phyloP scores from a whole-genome alignment of 2,329 filamentous ascomycete species.

The Cladosporium austrohemisphaericum region DNA sequence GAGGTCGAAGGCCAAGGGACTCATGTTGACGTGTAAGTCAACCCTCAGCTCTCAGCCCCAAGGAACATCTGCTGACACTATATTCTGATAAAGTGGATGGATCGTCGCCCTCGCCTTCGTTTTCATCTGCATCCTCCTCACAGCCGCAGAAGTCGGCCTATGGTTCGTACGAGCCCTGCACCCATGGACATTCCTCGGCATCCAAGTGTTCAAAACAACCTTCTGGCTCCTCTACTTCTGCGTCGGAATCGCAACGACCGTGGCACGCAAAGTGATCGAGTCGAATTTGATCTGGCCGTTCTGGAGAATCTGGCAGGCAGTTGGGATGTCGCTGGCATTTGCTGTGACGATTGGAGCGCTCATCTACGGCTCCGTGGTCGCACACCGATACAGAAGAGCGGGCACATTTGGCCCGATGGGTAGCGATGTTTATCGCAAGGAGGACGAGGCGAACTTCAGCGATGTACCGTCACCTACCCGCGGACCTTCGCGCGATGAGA shows the following conservation, averaged over 20 bases:
- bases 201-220: slow-evolving; percentile 21
- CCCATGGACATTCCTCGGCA: slow-evolving; percentile 20
- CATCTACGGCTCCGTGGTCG: slow-evolving; percentile 1
- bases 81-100: slow-evolving; percentile 2
- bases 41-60: not conserved
- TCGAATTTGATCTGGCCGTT: slow-evolving; percentile 2
- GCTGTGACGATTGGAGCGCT: slow-evolving; percentile 3
- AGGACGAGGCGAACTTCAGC: slow-evolving; percentile 6
- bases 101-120: slow-evolving; percentile 6
- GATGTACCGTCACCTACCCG: not conserved
- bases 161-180: slow-evolving; percentile 20
- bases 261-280: slow-evolving; percentile 2
- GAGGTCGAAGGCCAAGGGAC: slow-evolving; percentile 11
- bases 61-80: not conserved
- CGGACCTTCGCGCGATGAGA: not conserved
- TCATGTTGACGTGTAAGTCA: not conserved
- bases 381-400: not conserved
- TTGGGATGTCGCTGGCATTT: not conserved
- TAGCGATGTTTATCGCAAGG: not conserved
- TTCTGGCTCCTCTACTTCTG: slow-evolving; percentile 18
- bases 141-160: slow-evolving; percentile 19
- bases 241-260: slow-evolving; percentile 13
- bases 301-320: slow-evolving; percentile 10
- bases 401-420: not conserved
- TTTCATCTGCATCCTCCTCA: slow-evolving; percentile 16